Base-by-base conservation (phyloP, 2,329 filamentous ascomycete species). In the Biscogniauxia sp. region DNA sequence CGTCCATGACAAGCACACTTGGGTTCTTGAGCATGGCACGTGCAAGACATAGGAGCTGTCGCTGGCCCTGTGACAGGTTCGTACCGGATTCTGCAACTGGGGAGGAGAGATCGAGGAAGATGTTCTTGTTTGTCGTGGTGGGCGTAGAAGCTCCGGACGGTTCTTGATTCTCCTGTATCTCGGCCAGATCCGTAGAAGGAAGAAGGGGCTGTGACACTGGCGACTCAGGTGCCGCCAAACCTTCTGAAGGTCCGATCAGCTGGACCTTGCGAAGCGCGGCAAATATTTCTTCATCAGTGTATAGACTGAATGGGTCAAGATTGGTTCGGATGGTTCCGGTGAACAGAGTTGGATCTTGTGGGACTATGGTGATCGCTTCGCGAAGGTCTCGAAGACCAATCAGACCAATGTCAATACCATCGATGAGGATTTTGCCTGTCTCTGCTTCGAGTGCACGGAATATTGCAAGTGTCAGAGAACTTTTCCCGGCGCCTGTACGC, bases 1-100 rank as follows among this genome's bases (percentile, higher is more conserved):
- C 95, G 76, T 99, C 95, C 95, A 99, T 98, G 72, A 99, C 89
- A n/a, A 99, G 82, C 1, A 99, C 93, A 66, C 91, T 93, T 0
- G 95, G 93, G 37, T 87, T 86, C 77, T 96, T 97, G 64, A 99
- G 88, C 67, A 99, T 86, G 0, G 95, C 95, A 58, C 95, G 89
- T 0, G 94, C 95, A 9, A 99, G 86, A 73, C 95, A 99, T 59
- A 99, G 82, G 9, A 99, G 88, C 76, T 99, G 95, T 7, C 95
- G 88, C 75, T 99, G 95, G 53, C 95, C 95, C 76, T 99, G 95
- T 0, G 94, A 98, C 11, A 99, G 83, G 71, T 99, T 99, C 64
- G 89, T 90, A 54, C 95, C 95, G 0, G 93, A 97, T 73, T 98
- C 95, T 1, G 91, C 87, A 49, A 99, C 90, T 0, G 89, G 79